phyloP scores from a whole-genome alignment of 305 asterid species.

The Euphrasia arctica region DNA sequence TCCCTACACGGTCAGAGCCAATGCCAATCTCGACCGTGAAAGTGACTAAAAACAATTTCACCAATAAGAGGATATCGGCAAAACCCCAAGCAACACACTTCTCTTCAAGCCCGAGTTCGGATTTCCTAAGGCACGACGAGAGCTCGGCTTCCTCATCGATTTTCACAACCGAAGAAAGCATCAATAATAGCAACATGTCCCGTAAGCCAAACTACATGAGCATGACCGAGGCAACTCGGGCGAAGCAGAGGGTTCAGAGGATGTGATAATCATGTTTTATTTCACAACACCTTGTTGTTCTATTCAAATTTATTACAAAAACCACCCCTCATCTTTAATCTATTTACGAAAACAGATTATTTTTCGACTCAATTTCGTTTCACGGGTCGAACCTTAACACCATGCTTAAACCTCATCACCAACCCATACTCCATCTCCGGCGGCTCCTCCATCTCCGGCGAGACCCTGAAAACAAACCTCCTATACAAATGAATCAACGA shows the following conservation, averaged over 20 bases:
- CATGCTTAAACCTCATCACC: constrained; percentile 77
- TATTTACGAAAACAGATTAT: too few relatives aligned
- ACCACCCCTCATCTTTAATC: too few relatives aligned
- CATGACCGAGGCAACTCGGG: constrained; percentile 86
- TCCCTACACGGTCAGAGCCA: constrained; percentile 44
- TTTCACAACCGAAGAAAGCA: constrained; percentile 46
- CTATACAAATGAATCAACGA: constrained; percentile 71
- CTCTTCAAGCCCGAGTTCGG: constrained; percentile 89
- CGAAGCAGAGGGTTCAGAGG: constrained; percentile 68
- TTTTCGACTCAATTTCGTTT: constrained; percentile 30
- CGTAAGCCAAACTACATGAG: constrained; percentile 72
- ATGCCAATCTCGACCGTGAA: constrained; percentile 36
- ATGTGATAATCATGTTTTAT: not conserved
- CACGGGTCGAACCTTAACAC: constrained; percentile 71
- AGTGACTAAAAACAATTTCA: constrained; percentile 64
- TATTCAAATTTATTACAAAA: not conserved
- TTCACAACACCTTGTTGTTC: not conserved
- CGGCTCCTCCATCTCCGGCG: constrained; percentile 82
- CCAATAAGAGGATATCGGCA: constrained; percentile 62
- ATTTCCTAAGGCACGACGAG: constrained; percentile 58
- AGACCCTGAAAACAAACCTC: constrained; percentile 61
- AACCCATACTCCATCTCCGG: constrained; percentile 70
- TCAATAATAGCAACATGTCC: not conserved
- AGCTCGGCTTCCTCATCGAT: constrained; percentile 85
- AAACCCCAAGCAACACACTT: constrained; percentile 54